These are phyloP conservation scores for Penicillium rolfsii DNA, from an alignment of 2,329 filamentous ascomycete genomes.

Conservation along the genomic window DNA sequence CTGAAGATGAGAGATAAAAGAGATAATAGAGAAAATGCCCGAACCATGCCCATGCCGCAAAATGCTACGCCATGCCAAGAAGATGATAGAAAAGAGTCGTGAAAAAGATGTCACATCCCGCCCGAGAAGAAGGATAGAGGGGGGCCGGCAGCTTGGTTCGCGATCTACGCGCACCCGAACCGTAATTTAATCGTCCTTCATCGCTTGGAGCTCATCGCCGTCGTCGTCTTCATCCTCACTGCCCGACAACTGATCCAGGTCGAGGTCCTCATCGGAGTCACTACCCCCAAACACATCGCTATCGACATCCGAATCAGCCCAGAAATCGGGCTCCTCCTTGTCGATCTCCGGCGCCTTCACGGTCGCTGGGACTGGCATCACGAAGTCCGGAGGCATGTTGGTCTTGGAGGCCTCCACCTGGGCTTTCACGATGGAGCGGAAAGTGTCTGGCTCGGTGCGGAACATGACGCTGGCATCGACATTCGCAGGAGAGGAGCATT, in stretches of 20 bases:
- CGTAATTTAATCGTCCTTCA: slow-evolving; percentile 4
- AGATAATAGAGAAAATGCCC: background rate
- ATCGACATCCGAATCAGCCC: slow-evolving; percentile 71
- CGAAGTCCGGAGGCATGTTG: slow-evolving; percentile 77
- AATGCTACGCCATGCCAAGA: slow-evolving; percentile 6
- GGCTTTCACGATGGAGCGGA: slow-evolving; percentile 69
- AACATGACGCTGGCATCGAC: slow-evolving; percentile 89
- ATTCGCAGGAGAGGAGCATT: slow-evolving; percentile 91
- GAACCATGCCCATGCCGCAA: background rate
- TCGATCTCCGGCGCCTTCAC: slow-evolving; percentile 61
- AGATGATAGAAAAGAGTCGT: background rate
- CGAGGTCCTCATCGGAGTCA: slow-evolving; percentile 59
- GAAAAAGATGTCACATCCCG: background rate
- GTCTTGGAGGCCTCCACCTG: slow-evolving; percentile 73
- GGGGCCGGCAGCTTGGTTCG: background rate
- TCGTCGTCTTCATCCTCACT: slow-evolving; percentile 57
- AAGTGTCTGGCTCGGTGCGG: slow-evolving; percentile 70
- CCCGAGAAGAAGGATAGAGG: background rate
- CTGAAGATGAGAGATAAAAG: background rate
- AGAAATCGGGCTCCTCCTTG: slow-evolving; percentile 75
- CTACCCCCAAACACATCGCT: slow-evolving; percentile 79
- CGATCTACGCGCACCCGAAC: background rate
- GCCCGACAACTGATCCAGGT: slow-evolving; percentile 41
- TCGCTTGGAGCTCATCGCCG: slow-evolving; percentile 23
- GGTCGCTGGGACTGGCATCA: slow-evolving; percentile 76